These are phyloP conservation scores for Eucalyptus curtisii DNA, from an alignment of 345 rosid species.

Conservation along the genomic window DNA sequence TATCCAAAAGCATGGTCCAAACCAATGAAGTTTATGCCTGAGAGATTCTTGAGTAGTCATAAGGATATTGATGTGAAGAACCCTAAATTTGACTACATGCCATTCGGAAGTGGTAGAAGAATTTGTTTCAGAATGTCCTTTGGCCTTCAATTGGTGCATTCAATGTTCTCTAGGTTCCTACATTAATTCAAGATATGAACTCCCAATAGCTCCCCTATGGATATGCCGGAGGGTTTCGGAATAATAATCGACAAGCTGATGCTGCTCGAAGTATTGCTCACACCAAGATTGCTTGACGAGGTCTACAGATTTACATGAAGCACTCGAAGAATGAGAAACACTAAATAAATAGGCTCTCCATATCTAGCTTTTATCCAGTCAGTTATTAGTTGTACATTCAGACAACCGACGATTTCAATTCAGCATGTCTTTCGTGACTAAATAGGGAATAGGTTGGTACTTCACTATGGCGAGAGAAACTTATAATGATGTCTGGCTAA, in stretches of 20 bases:
- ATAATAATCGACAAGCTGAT: neutral
- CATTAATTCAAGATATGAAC: neutral
- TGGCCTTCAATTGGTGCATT: neutral
- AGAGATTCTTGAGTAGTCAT: neutral
- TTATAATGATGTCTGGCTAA: neutral
- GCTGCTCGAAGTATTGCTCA: neutral
- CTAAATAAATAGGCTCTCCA: neutral
- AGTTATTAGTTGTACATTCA: neutral
- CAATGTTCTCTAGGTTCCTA: neutral
- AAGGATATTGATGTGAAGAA: neutral
- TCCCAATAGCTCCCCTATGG: neutral
- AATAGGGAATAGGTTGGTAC: neutral
- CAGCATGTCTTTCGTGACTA: too few species aligned
- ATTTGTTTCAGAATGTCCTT: neutral
- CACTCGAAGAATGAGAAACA: neutral
- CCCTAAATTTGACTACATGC: neutral
- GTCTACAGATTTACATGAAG: neutral
- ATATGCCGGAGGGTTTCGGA: neutral
- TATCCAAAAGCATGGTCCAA: neutral
- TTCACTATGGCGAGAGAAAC: neutral
- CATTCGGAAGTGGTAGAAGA: neutral
- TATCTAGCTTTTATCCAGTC: neutral
- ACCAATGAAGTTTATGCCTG: neutral
- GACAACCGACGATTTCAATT: neutral
- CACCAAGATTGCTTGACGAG: neutral